Conservation (phyloP, 2,329 filamentous ascomycete genomes). For the Trichophyton schoenleinii region DNA sequence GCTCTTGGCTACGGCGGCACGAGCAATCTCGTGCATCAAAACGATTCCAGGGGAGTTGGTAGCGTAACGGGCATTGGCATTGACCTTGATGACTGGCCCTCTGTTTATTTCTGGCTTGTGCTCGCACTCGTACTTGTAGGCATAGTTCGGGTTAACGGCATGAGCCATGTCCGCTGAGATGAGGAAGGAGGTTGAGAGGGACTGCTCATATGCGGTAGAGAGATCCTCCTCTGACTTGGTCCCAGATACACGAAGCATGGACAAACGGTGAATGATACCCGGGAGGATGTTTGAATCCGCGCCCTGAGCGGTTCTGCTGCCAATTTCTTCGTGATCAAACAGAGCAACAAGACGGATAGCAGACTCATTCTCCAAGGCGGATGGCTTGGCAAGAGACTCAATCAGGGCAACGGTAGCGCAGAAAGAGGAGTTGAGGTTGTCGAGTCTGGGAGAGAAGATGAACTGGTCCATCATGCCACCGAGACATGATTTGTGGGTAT, state of each 20-base stretch:
- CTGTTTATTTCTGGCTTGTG: conserved; percentile 94
- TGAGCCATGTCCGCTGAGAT: conserved; percentile 97
- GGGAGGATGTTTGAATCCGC: conserved; percentile 87
- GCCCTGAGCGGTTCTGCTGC: conserved; percentile 81
- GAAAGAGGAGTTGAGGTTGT: conserved; percentile 95
- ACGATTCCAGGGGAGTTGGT: conserved; percentile 95
- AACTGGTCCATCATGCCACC: conserved; percentile 88
- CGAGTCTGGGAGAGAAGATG: conserved; percentile 87
- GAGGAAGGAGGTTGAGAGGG: conserved; percentile 78
- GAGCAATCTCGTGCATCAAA: conserved; percentile 74
- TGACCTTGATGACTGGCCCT: conserved; percentile 93
- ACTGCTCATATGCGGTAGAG: conserved; percentile 83
- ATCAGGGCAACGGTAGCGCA: conserved; percentile 80
- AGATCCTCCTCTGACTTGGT: conserved; percentile 41
- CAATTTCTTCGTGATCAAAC: conserved; percentile 97
- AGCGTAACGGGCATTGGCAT: conserved; percentile 92
- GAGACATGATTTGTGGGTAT: conserved; percentile 80
- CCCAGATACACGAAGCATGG: conserved; percentile 56
- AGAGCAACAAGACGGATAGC: conserved; percentile 83
- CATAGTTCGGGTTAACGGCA: conserved; percentile 89
- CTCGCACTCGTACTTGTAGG: conserved; percentile 76
- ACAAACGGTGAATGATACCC: conserved; percentile 72
- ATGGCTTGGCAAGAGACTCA: conserved; percentile 53
- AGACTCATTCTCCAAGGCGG: conserved; percentile 59
- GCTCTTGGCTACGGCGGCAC: conserved; percentile 28